Evolutionary conservation across 2,329 filamentous ascomycete genomes (phyloP).

Genomic region (Aspergillus flavus): DNA sequence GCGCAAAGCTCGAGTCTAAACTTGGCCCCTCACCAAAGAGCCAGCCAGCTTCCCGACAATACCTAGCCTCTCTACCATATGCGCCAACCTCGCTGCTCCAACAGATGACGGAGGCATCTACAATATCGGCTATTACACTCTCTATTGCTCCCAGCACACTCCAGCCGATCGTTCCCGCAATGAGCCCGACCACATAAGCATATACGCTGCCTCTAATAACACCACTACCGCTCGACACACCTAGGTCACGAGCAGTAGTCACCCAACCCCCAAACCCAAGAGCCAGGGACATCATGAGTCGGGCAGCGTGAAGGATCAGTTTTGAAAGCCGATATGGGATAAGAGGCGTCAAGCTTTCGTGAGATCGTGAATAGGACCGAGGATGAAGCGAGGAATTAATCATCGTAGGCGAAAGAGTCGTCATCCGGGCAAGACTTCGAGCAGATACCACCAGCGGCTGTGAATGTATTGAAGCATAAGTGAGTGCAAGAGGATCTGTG

Average conservation of each 20-base stretch:
- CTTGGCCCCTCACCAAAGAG: conserved; percentile 70
- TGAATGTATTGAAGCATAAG: conserved; percentile 91
- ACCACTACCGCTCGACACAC: conserved; percentile 55
- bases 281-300: conserved; percentile 85
- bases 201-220: conserved; percentile 77
- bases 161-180: conserved; percentile 94
- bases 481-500: conserved; percentile 88
- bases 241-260: conserved; percentile 78
- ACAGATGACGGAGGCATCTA: conserved; percentile 88
- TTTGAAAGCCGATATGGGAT: conserved; percentile 89
- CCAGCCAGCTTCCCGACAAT: conserved; percentile 88
- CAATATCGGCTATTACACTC: conserved; percentile 80
- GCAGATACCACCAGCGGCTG: conserved; percentile 77
- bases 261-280: conserved; percentile 98
- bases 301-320: conserved; percentile 84
- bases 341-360: conserved; percentile 56
- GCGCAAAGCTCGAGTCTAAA: conserved; percentile 4
- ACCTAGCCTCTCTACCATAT: conserved; percentile 64
- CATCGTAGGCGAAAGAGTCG: conserved; percentile 72
- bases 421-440: conserved; percentile 77
- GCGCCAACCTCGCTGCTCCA: conserved; percentile 86
- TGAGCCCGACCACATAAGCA: conserved; percentile 88
- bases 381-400: conserved; percentile 64
- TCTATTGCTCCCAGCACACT: conserved; percentile 90
- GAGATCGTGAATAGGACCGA: conserved; percentile 45